phyloP scores from a whole-genome alignment of 2,329 filamentous ascomycete genomes.

The Rhinocladiella mackenziei region DNA sequence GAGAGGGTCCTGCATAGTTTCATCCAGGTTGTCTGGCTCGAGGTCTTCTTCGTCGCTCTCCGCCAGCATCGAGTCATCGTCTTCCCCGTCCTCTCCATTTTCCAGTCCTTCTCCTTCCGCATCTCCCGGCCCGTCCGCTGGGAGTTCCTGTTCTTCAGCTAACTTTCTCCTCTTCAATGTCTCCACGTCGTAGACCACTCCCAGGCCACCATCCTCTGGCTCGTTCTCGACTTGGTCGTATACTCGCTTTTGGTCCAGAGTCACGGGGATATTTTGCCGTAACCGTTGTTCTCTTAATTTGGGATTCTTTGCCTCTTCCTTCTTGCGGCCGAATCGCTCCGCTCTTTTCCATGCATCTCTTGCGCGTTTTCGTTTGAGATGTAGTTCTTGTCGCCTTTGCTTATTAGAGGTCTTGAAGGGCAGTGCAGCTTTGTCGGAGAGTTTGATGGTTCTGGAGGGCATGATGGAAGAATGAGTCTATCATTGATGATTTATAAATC shows the following conservation, averaged over 20 bases:
- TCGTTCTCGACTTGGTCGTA: slow-evolving; percentile 73
- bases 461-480: slow-evolving; percentile 35
- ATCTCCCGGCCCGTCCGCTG: slow-evolving; percentile 38
- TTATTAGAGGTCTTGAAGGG: slow-evolving; percentile 66
- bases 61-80: slow-evolving; percentile 77
- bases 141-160: slow-evolving; percentile 43
- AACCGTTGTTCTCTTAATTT: slow-evolving; percentile 68
- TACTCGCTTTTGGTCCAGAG: slow-evolving; percentile 80
- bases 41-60: slow-evolving; percentile 38
- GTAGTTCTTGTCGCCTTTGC: slow-evolving; percentile 69
- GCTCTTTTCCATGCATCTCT: slow-evolving; percentile 71
- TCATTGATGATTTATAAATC: neutral
- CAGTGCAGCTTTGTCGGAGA: slow-evolving; percentile 38
- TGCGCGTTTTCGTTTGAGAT: slow-evolving; percentile 74
- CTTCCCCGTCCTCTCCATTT: slow-evolving; percentile 47
- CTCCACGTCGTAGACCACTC: slow-evolving; percentile 47
- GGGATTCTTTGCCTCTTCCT: slow-evolving; percentile 81
- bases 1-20: slow-evolving; percentile 18
- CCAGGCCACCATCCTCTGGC: slow-evolving; percentile 43
- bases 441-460: slow-evolving; percentile 37
- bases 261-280: slow-evolving; percentile 72
- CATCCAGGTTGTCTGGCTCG: slow-evolving; percentile 18
- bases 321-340: slow-evolving; percentile 71
- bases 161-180: slow-evolving; percentile 47
- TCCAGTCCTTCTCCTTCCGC: neutral